Percentiles rank a stretch among this genome's conserved stretches.
Evolutionary conservation across 345 rosid genomes (phyloP).

Genomic region (Carallia brachiata): DNA sequence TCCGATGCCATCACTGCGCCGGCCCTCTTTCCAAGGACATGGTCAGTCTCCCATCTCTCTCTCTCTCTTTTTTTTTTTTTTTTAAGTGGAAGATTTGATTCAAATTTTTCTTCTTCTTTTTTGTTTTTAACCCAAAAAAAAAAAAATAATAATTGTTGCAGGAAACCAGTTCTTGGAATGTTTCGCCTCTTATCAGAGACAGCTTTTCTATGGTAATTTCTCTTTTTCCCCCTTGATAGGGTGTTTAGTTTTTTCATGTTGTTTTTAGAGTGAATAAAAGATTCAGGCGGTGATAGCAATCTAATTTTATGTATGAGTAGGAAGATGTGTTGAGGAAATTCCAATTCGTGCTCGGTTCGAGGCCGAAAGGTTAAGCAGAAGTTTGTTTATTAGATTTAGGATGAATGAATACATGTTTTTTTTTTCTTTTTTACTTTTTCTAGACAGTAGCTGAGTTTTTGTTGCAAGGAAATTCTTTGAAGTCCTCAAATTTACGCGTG

Average conservation of each 20-base stretch:
- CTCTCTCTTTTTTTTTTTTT: neutral
- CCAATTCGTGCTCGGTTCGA: no score
- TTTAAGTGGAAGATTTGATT: neutral
- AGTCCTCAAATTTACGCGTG: no score
- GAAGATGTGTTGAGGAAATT: no score
- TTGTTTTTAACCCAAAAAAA: neutral
- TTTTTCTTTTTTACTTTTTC: no score
- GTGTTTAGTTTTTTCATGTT: neutral
- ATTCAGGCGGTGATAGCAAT: no score
- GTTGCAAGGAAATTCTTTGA: no score
- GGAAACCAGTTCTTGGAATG: conserved; percentile 88
- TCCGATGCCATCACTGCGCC: conserved; percentile 85
- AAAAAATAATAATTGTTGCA: conserved; percentile 22
- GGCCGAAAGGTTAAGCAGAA: no score
- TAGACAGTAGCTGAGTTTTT: no score
- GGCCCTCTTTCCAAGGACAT: conserved; percentile 78
- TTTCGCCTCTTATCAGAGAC: conserved; percentile 76
- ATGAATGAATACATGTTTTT: no score
- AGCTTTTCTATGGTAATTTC: conserved; percentile 81
- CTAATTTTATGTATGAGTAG: no score
- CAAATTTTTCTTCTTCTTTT: neutral
- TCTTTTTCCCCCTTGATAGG: neutral
- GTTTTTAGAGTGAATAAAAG: no score
- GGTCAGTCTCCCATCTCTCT: conserved; percentile 34
- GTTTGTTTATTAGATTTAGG: no score